Conservation (phyloP, 2,329 filamentous ascomycete species). For the Aureobasidium melanogenum region DNA sequence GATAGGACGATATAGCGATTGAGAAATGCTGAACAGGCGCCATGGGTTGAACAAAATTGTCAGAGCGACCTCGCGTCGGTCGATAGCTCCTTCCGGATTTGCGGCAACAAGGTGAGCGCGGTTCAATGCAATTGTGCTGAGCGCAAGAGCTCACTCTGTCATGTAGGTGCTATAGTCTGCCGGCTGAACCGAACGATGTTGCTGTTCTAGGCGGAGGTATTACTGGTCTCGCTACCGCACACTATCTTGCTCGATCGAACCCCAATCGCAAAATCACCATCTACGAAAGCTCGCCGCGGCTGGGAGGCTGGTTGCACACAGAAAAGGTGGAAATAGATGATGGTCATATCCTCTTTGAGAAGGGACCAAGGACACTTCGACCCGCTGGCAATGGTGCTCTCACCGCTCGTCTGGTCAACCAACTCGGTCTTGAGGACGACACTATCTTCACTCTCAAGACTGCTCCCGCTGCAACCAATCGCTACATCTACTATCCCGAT, state of each 20-base stretch:
- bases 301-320: constrained; percentile 81
- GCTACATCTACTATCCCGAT: constrained; percentile 85
- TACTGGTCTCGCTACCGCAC: constrained; percentile 70
- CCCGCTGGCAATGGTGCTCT: constrained; percentile 52
- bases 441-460: constrained; percentile 45
- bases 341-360: constrained; percentile 65
- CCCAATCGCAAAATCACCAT: constrained; percentile 65
- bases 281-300: constrained; percentile 60
- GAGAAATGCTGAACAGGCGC: constrained; percentile 9
- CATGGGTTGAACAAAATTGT: constrained; percentile 7
- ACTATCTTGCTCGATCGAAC: constrained; percentile 64
- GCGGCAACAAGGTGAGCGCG: background rate
- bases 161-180: constrained; percentile 6
- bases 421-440: constrained; percentile 48
- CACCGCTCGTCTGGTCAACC: constrained; percentile 60
- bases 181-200: constrained; percentile 31
- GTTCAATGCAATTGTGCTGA: background rate
- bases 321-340: constrained; percentile 53
- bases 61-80: background rate
- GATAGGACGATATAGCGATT: background rate
- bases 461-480: constrained; percentile 49
- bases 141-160: background rate
- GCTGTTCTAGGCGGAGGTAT: constrained; percentile 75
- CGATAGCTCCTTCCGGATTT: background rate
- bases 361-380: constrained; percentile 70